Conservation (phyloP, 202 grass and related monocot species). For the Cymbopogon flexuosus region DNA sequence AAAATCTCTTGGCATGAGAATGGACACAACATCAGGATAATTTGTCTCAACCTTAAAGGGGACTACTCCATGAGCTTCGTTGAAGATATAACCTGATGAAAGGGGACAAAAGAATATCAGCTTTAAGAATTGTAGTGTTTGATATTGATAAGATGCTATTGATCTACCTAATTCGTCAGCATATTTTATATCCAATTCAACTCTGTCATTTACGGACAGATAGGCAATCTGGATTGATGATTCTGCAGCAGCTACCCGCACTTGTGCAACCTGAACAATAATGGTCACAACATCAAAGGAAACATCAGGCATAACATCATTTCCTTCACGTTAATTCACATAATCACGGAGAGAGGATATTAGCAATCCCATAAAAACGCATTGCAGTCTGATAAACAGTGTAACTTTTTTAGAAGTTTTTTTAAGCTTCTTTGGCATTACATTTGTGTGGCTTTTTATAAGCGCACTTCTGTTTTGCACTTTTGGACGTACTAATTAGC, state of each 20-base stretch:
- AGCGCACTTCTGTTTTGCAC: conserved; percentile 2
- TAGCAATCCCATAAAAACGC: not conserved
- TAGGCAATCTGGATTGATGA: conserved; percentile 62
- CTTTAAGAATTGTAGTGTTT: conserved; percentile 21
- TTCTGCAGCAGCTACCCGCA: conserved; percentile 58
- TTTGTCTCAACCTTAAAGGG: conserved; percentile 86
- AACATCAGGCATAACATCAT: conserved; percentile 3
- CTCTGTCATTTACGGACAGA: conserved; percentile 59
- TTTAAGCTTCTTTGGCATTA: conserved; percentile 13
- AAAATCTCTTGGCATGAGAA: conserved; percentile 56
- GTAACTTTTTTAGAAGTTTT: not conserved
- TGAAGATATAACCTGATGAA: conserved; percentile 70
- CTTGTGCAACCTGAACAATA: conserved; percentile 76
- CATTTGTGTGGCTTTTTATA: not conserved
- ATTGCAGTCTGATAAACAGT: not conserved
- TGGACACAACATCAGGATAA: conserved; percentile 87
- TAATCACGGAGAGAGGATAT: not conserved
- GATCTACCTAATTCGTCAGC: conserved; percentile 85
- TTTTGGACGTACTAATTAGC: not conserved
- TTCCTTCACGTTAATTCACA: conserved; percentile 17
- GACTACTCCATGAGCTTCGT: conserved; percentile 76
- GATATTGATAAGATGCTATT: not conserved
- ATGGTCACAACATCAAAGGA: conserved; percentile 29
- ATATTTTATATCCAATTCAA: conserved; percentile 74
- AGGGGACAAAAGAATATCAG: not conserved